Conservation (phyloP, 78 protist genomes). For the Tieghemostelium lacteum region DNA sequence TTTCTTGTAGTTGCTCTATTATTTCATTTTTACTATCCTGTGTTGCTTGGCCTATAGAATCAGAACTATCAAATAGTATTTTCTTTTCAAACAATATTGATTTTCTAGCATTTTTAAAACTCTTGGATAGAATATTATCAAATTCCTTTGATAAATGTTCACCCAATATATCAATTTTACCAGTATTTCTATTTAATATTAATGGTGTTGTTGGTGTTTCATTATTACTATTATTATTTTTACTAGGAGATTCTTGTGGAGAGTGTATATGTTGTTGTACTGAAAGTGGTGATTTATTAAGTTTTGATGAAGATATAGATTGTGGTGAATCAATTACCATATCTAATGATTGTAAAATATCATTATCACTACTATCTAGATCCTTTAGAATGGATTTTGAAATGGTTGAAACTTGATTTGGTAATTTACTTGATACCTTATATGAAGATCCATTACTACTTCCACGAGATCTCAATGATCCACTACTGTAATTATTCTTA, state of each 20-base stretch:
- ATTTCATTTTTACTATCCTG: background rate
- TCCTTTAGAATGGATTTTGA: background rate
- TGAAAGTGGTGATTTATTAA: background rate
- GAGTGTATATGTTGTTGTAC: background rate
- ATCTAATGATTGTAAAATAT: background rate
- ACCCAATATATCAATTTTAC: too few species aligned
- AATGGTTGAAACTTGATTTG: background rate
- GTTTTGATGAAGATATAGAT: constrained; percentile 1
- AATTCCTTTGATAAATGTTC: too few species aligned
- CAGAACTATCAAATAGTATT: too few species aligned
- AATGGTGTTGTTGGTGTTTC: background rate
- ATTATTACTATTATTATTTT: background rate
- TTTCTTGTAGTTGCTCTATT: background rate
- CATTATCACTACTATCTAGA: background rate
- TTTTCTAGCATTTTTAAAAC: background rate
- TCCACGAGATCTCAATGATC: background rate
- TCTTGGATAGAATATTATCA: background rate
- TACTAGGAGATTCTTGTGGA: background rate
- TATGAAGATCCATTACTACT: too few species aligned
- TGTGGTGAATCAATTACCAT: background rate
- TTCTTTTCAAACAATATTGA: background rate
- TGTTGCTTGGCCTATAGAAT: too few species aligned
- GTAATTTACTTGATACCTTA: background rate
- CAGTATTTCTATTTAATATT: background rate
- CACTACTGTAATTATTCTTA: too few species aligned